Evolutionary conservation across 2,329 filamentous ascomycete genomes (phyloP), one percentile per base, ranked within the genome.

Genomic region (Aphanoascus verrucosus): DNA sequence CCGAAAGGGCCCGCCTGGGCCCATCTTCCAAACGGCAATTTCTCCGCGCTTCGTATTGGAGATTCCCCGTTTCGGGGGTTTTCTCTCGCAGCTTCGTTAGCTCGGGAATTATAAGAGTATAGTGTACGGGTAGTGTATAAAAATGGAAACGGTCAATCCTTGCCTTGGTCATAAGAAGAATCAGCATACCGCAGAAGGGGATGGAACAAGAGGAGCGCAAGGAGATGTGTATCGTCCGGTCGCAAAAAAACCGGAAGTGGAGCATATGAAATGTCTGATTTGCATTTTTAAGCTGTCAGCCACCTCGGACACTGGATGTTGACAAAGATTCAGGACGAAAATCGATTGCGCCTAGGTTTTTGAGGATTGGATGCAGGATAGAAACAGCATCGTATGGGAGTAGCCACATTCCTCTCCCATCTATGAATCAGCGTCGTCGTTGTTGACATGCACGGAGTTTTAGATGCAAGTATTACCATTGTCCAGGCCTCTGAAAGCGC

Each of bases 171-270:
- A 7, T 4, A 28, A 28, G 23, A 28, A 28, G 7, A 28, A 7
- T 28, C 23, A 28, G 23, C 23, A 28, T 4, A 28, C 23, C 3
- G 23, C 23, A 28, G 23, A 28, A 28, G 23, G 7, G 23, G 7
- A 7, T 28, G 23, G 7, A 28, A 28, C 23, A 7, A 28, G 23
- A 28, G 7, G 3, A 28, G 23, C 23, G 23, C 3, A 28, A 28
- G 23, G 3, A n/a, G n/a, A n/a, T n/a, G 65, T 94, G 94, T 67
- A 77, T 78, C 55, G 72, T 83, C 35, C 96, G 90, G 89, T 85
- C 86, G 19, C 76, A 83, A 19, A 81, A 85, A 9, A 84, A 85
- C 95, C 66, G 82, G 86, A 52, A 83, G 84, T 55, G 80, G 90
- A 53, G 85, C 86, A 19, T 76, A 81, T 58, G 91, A 91, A 68